Evolutionary conservation across 192 early-diverging fungal species (phyloP), one percentile per base, ranked within the genome.

Genomic region (Coemansia asiatica): DNA sequence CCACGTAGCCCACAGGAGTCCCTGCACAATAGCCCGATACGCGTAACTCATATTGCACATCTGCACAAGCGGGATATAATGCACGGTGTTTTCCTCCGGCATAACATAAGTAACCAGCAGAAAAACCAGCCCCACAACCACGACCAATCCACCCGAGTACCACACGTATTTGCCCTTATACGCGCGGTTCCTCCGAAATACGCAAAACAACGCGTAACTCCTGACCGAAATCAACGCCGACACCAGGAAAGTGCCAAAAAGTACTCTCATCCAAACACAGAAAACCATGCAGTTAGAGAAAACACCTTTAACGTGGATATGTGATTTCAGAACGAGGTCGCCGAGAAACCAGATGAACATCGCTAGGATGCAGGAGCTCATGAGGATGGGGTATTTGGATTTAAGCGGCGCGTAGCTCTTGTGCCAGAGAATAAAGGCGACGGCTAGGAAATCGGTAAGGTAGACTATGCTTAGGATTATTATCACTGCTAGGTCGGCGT

Each of bases 361-460:
- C 0, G 65, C 53, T 0, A 75, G 47, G 22, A 79, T 29, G 40
- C 67, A 70, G 15, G 61, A 55, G 26, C 67, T 67, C 82, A 83
- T 83, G 23, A 83, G 63, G 2, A 72, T 66, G 19, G 71, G 76
- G 51, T 83, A 79, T 40, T 83, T 83, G 38, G 82, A 79, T 57
- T 83, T 83, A 44, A 83, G 65, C 36, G 82, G 82, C 49, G 82
- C 67, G 62, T 79, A 83, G 61, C 69, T 76, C 38, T 76, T 73
- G 63, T 83, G 79, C 60, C 58, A 69, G 6, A 83, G 35, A 12
- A 79, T 59, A 50, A 74, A 83, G 1, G n/a, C 44, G 9, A 72
- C 53, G 0, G 73, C 66, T 7, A 66, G 15, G 26, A 79, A 57
- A 60, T 83, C 64, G 23, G 79, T 7, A 29, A 72, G 56, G 35